A percentile compares a stretch with the other conserved stretches of the same genome.
Conservation (phyloP, 208 protist species). For the Leishmania tarentolae region DNA sequence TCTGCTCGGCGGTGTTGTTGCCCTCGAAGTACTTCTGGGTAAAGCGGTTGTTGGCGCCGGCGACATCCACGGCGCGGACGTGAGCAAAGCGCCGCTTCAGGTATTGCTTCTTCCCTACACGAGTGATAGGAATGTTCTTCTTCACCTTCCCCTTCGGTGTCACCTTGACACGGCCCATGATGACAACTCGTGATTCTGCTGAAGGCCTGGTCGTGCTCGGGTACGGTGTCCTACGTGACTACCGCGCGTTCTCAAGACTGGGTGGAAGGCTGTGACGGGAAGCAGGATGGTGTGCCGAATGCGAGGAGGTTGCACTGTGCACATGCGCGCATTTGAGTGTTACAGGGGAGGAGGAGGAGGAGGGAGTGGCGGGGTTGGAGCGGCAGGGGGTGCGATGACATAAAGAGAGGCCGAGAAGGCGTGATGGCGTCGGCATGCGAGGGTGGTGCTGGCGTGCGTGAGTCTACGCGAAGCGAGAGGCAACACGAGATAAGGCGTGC, state of each 20-base stretch:
- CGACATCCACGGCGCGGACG: constrained; percentile 68
- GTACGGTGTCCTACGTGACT: background rate
- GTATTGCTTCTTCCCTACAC: constrained; percentile 86
- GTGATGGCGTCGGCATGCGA: too few relatives aligned
- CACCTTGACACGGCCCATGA: constrained; percentile 75
- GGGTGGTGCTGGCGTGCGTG: too few relatives aligned
- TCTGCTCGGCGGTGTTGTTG: constrained; percentile 65
- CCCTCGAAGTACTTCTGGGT: constrained; percentile 84
- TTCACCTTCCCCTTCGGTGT: constrained; percentile 83
- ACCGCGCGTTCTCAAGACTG: background rate
- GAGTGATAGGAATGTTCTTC: constrained; percentile 88
- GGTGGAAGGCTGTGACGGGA: background rate
- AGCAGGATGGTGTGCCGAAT: background rate
- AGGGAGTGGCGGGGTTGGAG: background rate
- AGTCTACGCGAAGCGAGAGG: too few relatives aligned
- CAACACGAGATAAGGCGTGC: too few relatives aligned
- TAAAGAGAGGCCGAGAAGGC: too few relatives aligned
- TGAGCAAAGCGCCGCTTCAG: constrained; percentile 84
- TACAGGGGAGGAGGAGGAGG: background rate
- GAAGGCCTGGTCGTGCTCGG: background rate
- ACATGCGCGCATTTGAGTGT: background rate
- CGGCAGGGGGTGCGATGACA: background rate
- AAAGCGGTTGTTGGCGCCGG: constrained; percentile 76
- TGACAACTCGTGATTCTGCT: background rate
- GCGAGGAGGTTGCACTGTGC: background rate